Conservation (phyloP, 2,329 filamentous ascomycete genomes). For the Penicillium sp. region DNA sequence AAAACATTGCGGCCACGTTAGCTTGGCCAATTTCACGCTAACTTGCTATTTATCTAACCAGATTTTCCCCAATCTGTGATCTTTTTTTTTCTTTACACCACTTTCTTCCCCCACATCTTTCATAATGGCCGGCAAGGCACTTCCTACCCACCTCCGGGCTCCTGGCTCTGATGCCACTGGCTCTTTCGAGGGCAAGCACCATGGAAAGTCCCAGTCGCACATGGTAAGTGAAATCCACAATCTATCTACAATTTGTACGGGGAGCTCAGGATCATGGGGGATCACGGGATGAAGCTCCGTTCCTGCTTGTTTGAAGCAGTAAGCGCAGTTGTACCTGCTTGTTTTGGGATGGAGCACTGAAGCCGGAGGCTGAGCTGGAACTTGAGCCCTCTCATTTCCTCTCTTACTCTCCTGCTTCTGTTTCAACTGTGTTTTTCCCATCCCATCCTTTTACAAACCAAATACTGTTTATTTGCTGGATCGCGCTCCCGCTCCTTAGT, state of each 20-base stretch:
- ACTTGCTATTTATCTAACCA: neutral
- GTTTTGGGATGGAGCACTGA: neutral
- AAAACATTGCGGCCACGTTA: constrained; percentile 10
- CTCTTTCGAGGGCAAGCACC: constrained; percentile 49
- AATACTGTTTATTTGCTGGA: neutral
- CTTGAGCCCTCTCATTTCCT: neutral
- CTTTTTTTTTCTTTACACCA: neutral
- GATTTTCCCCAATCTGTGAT: neutral
- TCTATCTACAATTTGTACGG: neutral
- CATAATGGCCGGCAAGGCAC: constrained; percentile 72
- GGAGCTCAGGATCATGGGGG: neutral
- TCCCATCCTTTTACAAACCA: neutral
- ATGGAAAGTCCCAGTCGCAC: constrained; percentile 58
- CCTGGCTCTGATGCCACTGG: constrained; percentile 53
- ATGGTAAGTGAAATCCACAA: constrained; percentile 47
- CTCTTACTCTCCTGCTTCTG: neutral
- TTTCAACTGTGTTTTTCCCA: neutral
- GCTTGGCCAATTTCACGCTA: neutral
- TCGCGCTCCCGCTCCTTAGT: neutral
- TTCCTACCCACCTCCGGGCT: constrained; percentile 76
- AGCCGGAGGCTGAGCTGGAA: neutral
- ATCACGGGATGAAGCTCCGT: constrained; percentile 1
- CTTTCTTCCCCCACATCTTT: constrained; percentile 3
- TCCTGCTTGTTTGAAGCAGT: neutral
- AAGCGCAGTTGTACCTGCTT: neutral